Conservation (phyloP, 371 early-diverging fungal species). For the Mucor lusitanicus region DNA sequence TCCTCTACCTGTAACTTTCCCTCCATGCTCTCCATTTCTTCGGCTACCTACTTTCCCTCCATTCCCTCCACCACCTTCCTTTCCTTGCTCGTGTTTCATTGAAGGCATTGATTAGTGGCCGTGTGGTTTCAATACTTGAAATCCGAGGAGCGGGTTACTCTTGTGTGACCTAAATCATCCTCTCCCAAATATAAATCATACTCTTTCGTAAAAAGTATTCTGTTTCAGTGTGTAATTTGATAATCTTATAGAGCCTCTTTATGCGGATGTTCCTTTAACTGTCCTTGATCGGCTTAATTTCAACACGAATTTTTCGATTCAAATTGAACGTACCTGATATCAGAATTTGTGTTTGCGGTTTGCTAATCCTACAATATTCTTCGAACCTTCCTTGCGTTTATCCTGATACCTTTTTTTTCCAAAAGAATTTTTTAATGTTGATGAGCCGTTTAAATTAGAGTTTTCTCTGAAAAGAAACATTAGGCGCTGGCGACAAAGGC, state of each 20-base stretch:
- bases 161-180: neutral
- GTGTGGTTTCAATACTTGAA: neutral
- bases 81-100: neutral
- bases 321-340: neutral
- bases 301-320: too few species aligned
- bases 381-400: neutral
- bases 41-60: constrained; percentile 2
- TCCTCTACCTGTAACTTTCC: neutral
- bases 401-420: neutral
- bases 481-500: neutral
- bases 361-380: neutral
- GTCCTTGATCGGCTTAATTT: too few species aligned
- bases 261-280: too few species aligned
- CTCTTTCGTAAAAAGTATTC: neutral
- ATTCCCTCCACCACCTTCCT: neutral
- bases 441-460: neutral
- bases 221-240: neutral
- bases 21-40: too few species aligned
- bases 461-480: neutral
- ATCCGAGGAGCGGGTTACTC: neutral
- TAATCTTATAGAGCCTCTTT: too few species aligned
- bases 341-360: neutral
- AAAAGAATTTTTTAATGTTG: neutral
- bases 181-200: neutral
- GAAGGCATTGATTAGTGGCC: neutral